Base-by-base conservation (phyloP, 2,329 filamentous ascomycete genomes). In the Magnaporthiopsis rhizophila region DNA sequence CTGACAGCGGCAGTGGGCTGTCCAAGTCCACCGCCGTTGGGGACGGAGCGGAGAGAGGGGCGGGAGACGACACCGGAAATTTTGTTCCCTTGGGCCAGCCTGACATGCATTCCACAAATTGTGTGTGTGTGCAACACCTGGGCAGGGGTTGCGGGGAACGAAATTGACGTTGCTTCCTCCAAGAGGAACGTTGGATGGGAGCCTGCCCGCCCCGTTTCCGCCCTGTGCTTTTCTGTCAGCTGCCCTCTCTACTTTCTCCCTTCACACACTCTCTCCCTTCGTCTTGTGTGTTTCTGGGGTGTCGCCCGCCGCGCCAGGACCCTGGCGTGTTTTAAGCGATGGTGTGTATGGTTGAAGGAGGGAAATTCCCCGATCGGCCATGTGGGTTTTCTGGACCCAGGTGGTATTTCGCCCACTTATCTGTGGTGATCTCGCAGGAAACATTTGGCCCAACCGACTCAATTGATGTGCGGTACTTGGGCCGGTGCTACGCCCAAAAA, bases 401-500 rank as follows among this genome's bases (percentile, higher is more conserved):
- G 58, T 60, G 5, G 58, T 21, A 60, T 60, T 60, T 60, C 32
- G 32, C 58, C 32, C 58, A 60, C 57, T 58, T 32, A 28, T 32
- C 57, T 60, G 7, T n/a, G 58, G 58, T 34, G 58, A 60, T 60
- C 58, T 60, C 58, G 28, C 58, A 60, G 58, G 58, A 60, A 60
- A 60, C 58, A 60, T 60, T 60, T 60, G 58, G 32, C 26, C 45
- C 45, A 53, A 53, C 18, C 7, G 45, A 53, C 45, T n/a, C 21
- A 6, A 24, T 21, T 53, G 30, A 58, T 21, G 57, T 28, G 30
- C 57, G 57, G 57, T 58, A 58, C 26, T 30, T 58, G 57, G n/a
- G 3, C 30, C 26, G 4, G 26, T 12, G 21, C 56, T 12, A 28
- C 56, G 11, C 15, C n/a, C 3, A 32, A 30, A 30, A 58, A 58